Evolutionary conservation across 306 rosid genomes (phyloP), one percentile per base, ranked within the genome.

Genomic region (Prinsepia uniflora): DNA sequence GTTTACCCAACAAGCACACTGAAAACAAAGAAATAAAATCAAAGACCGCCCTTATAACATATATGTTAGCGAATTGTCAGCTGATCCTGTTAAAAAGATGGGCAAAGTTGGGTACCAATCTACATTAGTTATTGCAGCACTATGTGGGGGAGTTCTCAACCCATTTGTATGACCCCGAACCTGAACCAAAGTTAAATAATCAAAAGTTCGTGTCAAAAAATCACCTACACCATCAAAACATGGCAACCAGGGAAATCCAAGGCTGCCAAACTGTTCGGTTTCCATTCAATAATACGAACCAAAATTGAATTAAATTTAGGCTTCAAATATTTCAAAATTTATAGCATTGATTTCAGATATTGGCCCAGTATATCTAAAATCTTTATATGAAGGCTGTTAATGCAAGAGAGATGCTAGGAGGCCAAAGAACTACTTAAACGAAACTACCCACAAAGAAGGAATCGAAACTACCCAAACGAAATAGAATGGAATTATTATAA

Each of bases 41-140:
- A 54, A 68, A 13, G 20, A 10, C 42, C 10, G 36, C 36, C 30
- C n/a, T 82, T 83, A 92, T 11, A 80, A 73, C 61, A 87, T 73
- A 22, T 97, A 87, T 17, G 97, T 85, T 36, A 93, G 96, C 42
- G 96, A 90, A 81, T 93, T 91, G 68, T 93, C 97, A 13, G 98
- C 97, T 18, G 98, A 93, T 75, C 97, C 98, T 34, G 97, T 90
- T 84, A 93, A 79, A 78, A 84, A 93, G 77, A 93, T 80, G 43
- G 98, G 97, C 79, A 87, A 71, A 1, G 92, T 93, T 0, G 96
- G 97, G 84, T 90, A 97, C 98, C 98, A 93, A 84, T 90, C 98
- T 40, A 93, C 96, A 8, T 97, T 85, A 42, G 98, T 88, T 81
- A 93, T 76, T 15, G 88, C 84, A 70, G 94, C 92, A 65, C 81